Conservation (phyloP, 2,329 filamentous ascomycete genomes). For the Alternaria sp. region DNA sequence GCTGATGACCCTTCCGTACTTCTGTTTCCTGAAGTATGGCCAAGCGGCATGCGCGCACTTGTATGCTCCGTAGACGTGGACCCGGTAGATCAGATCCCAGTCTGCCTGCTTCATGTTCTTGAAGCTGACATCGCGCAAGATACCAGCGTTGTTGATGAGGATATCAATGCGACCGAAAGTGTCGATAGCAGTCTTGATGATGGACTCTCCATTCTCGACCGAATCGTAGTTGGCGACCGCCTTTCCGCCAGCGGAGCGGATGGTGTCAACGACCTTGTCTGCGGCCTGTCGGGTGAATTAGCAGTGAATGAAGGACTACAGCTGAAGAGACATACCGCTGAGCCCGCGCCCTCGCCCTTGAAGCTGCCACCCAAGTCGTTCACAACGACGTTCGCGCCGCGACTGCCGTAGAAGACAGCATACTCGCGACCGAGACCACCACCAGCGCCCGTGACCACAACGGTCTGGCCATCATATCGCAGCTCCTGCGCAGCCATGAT, state of each 20-base stretch:
- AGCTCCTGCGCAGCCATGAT: slow-evolving; percentile 58
- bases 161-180: slow-evolving; percentile 87
- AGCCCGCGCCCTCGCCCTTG: slow-evolving; percentile 87
- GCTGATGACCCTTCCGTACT: slow-evolving; percentile 96
- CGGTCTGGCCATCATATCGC: slow-evolving; percentile 86
- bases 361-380: slow-evolving; percentile 94
- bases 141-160: slow-evolving; percentile 97
- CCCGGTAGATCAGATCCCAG: slow-evolving; percentile 93
- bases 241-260: slow-evolving; percentile 87
- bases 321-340: slow-evolving; percentile 67
- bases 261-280: slow-evolving; percentile 82
- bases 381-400: slow-evolving; percentile 93
- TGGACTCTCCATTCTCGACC: slow-evolving; percentile 90
- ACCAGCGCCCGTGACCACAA: slow-evolving; percentile 85
- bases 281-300: slow-evolving; percentile 64
- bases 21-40: slow-evolving; percentile 98
- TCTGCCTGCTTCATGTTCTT: slow-evolving; percentile 98
- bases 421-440: slow-evolving; percentile 84
- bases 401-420: slow-evolving; percentile 85
- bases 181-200: slow-evolving; percentile 87
- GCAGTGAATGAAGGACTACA: background rate
- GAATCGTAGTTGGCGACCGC: slow-evolving; percentile 97
- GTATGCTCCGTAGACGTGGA: slow-evolving; percentile 92
- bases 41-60: slow-evolving; percentile 94
- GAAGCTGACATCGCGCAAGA: slow-evolving; percentile 93